A percentile compares a stretch with the other conserved stretches of the same genome.
phyloP scores from a whole-genome alignment of 768 basidiomycete species.

The Suillus decipiens region DNA sequence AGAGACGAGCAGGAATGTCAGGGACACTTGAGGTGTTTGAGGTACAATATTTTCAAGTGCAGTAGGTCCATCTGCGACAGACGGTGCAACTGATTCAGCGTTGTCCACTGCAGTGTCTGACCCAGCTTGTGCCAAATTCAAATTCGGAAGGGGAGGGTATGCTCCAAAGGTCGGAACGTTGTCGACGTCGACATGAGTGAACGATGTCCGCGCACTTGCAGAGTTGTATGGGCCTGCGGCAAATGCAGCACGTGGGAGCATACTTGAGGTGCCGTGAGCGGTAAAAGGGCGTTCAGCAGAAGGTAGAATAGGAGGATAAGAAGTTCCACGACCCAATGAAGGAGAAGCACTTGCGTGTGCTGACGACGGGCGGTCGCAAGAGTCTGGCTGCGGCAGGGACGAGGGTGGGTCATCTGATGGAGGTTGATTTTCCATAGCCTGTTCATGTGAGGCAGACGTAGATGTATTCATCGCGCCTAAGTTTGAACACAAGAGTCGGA shows the following conservation, averaged over 20 bases:
- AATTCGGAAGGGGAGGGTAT: conserved; percentile 23
- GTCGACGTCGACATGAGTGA: conserved; percentile 50
- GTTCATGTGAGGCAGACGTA: conserved; percentile 1
- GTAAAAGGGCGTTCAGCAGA: conserved; percentile 25
- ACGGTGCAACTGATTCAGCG: conserved; percentile 11
- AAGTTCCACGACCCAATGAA: conserved; percentile 14
- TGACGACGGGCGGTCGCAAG: conserved; percentile 30
- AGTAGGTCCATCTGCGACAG: conserved; percentile 10
- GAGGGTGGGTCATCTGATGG: conserved; percentile 12
- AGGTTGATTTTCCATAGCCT: conserved; percentile 3
- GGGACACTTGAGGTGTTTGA: conserved; percentile 60
- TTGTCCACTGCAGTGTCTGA: conserved; percentile 13
- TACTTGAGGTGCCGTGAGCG: conserved; percentile 15
- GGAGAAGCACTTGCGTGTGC: conserved; percentile 25
- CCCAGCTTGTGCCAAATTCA: not conserved
- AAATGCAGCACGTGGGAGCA: conserved; percentile 1
- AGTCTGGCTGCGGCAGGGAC: conserved; percentile 29
- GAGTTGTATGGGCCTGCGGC: conserved; percentile 31
- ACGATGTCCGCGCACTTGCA: conserved; percentile 53
- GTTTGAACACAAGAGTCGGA: not conserved
- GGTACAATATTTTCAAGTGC: conserved; percentile 36
- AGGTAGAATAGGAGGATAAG: conserved; percentile 6
- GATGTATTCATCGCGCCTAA: conserved; percentile 1
- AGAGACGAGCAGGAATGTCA: conserved; percentile 75
- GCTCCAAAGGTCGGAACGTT: conserved; percentile 19